Conservation (phyloP, 2,329 filamentous ascomycete genomes). For the Fusarium musae region DNA sequence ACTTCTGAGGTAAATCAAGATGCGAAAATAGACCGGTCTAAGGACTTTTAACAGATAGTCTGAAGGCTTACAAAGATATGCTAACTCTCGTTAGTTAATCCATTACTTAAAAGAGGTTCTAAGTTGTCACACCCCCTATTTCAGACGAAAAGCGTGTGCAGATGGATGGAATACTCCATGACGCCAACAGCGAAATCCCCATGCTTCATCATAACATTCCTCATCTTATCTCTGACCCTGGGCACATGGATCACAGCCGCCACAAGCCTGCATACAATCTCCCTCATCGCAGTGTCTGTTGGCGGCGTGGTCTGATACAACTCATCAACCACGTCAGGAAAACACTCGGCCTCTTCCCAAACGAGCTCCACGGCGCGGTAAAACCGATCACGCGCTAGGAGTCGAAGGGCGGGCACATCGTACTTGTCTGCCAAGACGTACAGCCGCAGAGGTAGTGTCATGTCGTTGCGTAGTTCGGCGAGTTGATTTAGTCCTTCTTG, state of each 20-base stretch:
- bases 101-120: background rate
- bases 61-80: background rate
- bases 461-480: background rate
- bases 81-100: background rate
- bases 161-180: conserved; percentile 19
- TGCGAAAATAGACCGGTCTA: background rate
- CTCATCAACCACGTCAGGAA: conserved; percentile 21
- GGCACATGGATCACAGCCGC: background rate
- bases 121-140: background rate
- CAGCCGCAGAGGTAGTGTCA: conserved; percentile 39
- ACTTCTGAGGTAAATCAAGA: background rate
- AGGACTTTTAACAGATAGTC: background rate
- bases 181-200: conserved; percentile 22
- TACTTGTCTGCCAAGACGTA: conserved; percentile 53
- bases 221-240: conserved; percentile 4
- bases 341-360: conserved; percentile 13
- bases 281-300: conserved; percentile 4
- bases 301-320: conserved; percentile 13
- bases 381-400: conserved; percentile 47
- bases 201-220: conserved; percentile 15
- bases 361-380: conserved; percentile 33
- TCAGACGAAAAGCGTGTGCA: background rate
- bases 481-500: background rate
- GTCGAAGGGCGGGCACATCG: conserved; percentile 47
- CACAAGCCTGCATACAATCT: conserved; percentile 30